A percentile compares a stretch with the other conserved stretches of the same genome.
phyloP scores from a whole-genome alignment of 768 basidiomycete species.

The Boletus rubroflammeus region DNA sequence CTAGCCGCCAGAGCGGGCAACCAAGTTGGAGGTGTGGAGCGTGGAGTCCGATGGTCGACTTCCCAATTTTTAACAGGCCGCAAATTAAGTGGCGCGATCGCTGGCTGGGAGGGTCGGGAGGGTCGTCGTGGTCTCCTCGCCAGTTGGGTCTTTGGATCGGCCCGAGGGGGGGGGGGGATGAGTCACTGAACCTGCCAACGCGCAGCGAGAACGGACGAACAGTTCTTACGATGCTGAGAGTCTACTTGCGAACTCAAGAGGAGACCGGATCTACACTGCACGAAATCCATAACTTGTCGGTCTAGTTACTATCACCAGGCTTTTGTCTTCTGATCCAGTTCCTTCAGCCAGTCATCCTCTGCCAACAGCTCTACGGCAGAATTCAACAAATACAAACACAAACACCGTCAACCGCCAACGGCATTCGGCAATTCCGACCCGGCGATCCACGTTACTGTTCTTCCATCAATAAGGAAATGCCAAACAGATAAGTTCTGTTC shows the following conservation, averaged over 20 bases:
- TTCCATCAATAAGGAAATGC: no score
- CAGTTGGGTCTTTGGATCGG: neutral
- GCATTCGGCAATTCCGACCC: no score
- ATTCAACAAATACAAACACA: no score
- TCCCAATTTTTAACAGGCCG: neutral
- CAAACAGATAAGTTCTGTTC: neutral
- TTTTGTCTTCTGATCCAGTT: no score
- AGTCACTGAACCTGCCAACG: neutral
- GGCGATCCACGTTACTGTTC: no score
- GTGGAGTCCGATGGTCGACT: neutral
- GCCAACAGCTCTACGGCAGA: no score
- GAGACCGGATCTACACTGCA: neutral
- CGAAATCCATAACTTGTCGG: no score
- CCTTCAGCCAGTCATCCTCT: no score
- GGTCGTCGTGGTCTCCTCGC: neutral
- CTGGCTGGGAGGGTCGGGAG: neutral
- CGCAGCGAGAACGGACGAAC: neutral
- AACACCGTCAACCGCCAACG: no score
- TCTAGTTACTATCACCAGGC: no score
- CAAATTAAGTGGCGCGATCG: neutral
- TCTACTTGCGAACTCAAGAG: neutral
- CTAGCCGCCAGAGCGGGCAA: neutral
- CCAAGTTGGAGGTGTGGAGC: slow-evolving; percentile 2
- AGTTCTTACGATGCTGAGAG: no score
- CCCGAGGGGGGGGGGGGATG: no score